Percentiles rank a stretch among this genome's conserved stretches.
Conservation (phyloP, 208 protist species). For the Tritrichomonas musculus region DNA sequence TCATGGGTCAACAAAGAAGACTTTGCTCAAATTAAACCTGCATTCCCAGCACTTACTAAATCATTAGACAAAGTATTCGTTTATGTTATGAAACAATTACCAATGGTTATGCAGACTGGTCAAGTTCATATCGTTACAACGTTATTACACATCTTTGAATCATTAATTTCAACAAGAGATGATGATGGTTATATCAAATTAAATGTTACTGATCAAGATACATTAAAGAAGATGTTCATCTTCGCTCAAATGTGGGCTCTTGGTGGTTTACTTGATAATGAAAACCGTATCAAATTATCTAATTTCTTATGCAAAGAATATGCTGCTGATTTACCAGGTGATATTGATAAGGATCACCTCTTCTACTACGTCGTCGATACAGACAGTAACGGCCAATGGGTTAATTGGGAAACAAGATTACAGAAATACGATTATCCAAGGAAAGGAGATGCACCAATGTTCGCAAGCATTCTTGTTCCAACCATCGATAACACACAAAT, state of each 20-base stretch:
- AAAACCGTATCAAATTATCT: conserved; percentile 75
- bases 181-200: conserved; percentile 23
- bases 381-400: conserved; percentile 51
- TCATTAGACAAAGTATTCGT: conserved; percentile 31
- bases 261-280: conserved; percentile 77
- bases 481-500: conserved; percentile 84
- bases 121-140: conserved; percentile 43
- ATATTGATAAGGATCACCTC: conserved; percentile 61
- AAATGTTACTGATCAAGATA: neutral
- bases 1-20: conserved; percentile 43
- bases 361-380: conserved; percentile 85
- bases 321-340: conserved; percentile 38
- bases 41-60: neutral
- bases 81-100: conserved; percentile 41
- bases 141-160: conserved; percentile 41
- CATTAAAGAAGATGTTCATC: conserved; percentile 76
- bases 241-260: conserved; percentile 80
- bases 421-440: neutral
- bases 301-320: conserved; percentile 65
- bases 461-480: conserved; percentile 83
- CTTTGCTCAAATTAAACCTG: neutral
- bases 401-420: neutral
- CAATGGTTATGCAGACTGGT: conserved; percentile 40
- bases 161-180: conserved; percentile 37
- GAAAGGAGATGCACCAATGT: conserved; percentile 58